These are phyloP conservation scores for Staphylotrichum longicolle DNA, from an alignment of 495 filamentous ascomycete species.

Conservation along the genomic window DNA sequence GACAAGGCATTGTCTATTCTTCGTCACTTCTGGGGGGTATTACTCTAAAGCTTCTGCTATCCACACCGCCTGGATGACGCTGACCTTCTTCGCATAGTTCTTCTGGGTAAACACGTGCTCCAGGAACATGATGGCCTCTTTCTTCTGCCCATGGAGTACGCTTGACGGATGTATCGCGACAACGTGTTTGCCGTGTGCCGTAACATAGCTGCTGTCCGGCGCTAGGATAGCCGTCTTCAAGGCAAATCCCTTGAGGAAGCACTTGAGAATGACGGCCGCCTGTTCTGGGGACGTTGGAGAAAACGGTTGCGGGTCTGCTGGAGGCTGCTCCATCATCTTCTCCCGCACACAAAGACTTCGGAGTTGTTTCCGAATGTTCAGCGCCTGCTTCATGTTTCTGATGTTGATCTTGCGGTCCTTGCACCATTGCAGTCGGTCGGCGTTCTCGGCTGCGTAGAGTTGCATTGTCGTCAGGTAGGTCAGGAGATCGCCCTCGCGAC, in stretches of 20 bases:
- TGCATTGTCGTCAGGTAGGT: constrained; percentile 83
- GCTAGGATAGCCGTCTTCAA: constrained; percentile 79
- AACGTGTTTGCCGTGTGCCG: constrained; percentile 75
- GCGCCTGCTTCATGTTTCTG: constrained; percentile 71
- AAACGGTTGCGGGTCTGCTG: constrained; percentile 51
- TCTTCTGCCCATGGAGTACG: constrained; percentile 79
- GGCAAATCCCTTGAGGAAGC: constrained; percentile 77
- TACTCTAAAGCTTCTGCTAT: constrained; percentile 64
- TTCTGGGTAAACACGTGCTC: constrained; percentile 94
- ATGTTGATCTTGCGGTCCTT: constrained; percentile 72
- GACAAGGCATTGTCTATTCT: background rate
- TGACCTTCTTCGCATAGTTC: constrained; percentile 87
- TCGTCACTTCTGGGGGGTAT: background rate
- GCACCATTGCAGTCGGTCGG: constrained; percentile 75
- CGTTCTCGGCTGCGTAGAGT: constrained; percentile 70
- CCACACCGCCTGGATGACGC: constrained; percentile 84
- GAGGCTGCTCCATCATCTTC: constrained; percentile 43
- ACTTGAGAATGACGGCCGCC: constrained; percentile 63
- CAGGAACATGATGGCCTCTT: constrained; percentile 92
- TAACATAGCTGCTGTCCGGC: constrained; percentile 83
- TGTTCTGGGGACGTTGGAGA: constrained; percentile 50
- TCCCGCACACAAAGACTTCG: constrained; percentile 57
- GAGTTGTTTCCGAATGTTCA: constrained; percentile 85
- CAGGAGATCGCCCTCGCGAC: constrained; percentile 85
- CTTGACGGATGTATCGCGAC: constrained; percentile 90